These are phyloP conservation scores for Stephanodiscus minutulus DNA, from an alignment of 108 stramenopile species.

Conservation along the genomic window DNA sequence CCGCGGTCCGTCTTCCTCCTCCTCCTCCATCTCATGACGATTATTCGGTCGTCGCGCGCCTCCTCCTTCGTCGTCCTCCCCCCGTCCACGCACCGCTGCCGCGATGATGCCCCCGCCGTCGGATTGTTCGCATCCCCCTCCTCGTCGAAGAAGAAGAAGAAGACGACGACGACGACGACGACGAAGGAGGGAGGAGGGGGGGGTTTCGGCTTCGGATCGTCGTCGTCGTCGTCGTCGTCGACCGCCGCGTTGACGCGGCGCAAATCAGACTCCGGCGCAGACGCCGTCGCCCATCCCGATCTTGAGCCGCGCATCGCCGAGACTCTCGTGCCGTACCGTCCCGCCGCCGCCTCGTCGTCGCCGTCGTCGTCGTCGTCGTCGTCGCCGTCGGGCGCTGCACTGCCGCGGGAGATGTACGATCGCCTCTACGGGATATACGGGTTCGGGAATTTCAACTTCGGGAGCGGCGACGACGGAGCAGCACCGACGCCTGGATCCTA, in stretches of 20 bases:
- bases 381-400: slow-evolving; percentile 33
- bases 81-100: not conserved
- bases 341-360: not conserved
- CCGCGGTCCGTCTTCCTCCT: too few species aligned
- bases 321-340: slow-evolving; percentile 49
- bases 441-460: slow-evolving; percentile 77
- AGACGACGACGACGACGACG: too few species aligned
- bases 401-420: slow-evolving; percentile 78
- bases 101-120: not conserved
- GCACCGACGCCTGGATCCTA: not conserved
- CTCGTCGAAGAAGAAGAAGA: too few species aligned
- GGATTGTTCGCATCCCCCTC: too few species aligned
- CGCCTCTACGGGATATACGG: slow-evolving; percentile 85
- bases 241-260: not conserved
- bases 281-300: slow-evolving; percentile 48
- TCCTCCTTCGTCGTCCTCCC: too few species aligned
- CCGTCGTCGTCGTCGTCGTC: slow-evolving; percentile 14
- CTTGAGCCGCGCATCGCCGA: slow-evolving; percentile 59
- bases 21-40: too few species aligned
- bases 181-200: not conserved
- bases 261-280: not conserved
- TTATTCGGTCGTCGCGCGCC: too few species aligned
- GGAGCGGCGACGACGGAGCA: slow-evolving; percentile 28
- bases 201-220: not conserved
- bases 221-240: not conserved